phyloP scores from a whole-genome alignment of 2,329 filamentous ascomycete species.

The Metarhizium guizhouense region DNA sequence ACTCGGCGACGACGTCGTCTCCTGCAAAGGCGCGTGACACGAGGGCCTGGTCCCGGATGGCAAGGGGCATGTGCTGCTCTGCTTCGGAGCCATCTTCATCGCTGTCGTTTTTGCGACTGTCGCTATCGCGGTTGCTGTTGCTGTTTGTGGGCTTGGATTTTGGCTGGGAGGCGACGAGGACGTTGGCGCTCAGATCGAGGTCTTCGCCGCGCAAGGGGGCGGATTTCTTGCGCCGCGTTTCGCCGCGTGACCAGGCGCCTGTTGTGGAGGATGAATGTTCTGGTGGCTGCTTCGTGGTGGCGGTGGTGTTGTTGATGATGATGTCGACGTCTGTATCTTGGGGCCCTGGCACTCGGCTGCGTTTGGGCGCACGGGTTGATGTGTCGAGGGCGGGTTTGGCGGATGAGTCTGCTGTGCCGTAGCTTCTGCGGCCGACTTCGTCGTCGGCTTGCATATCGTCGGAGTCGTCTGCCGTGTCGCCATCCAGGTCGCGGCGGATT shows the following conservation, averaged over 20 bases:
- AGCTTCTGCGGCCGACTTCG: slow-evolving; percentile 62
- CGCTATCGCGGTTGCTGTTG: slow-evolving; percentile 6
- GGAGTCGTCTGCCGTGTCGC: slow-evolving; percentile 40
- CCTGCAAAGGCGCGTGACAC: slow-evolving; percentile 82
- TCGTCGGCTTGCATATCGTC: slow-evolving; percentile 43
- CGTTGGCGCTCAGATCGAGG: slow-evolving; percentile 30
- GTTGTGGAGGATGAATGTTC: slow-evolving; percentile 17
- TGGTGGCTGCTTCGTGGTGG: slow-evolving; percentile 10
- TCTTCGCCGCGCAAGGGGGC: slow-evolving; percentile 22
- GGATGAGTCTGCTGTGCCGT: slow-evolving; percentile 39
- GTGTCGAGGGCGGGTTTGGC: slow-evolving; percentile 22
- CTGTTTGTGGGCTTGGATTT: neutral
- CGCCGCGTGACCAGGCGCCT: slow-evolving; percentile 33
- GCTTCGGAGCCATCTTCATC: slow-evolving; percentile 32
- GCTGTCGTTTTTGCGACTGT: slow-evolving; percentile 9
- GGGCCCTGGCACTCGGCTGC: slow-evolving; percentile 11
- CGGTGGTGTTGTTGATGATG: slow-evolving; percentile 14
- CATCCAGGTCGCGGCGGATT: slow-evolving; percentile 64
- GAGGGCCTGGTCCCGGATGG: slow-evolving; percentile 55
- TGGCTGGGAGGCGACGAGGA: slow-evolving; percentile 16
- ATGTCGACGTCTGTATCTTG: slow-evolving; percentile 18
- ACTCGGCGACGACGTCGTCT: slow-evolving; percentile 74
- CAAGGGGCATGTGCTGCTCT: slow-evolving; percentile 44
- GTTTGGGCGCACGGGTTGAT: slow-evolving; percentile 19
- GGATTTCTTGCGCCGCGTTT: slow-evolving; percentile 26